Percentiles rank a stretch among this genome's conserved stretches.
These are phyloP conservation scores for Phytopythium ostracodes DNA, from an alignment of 352 stramenopile genomes.

Conservation along the genomic window DNA sequence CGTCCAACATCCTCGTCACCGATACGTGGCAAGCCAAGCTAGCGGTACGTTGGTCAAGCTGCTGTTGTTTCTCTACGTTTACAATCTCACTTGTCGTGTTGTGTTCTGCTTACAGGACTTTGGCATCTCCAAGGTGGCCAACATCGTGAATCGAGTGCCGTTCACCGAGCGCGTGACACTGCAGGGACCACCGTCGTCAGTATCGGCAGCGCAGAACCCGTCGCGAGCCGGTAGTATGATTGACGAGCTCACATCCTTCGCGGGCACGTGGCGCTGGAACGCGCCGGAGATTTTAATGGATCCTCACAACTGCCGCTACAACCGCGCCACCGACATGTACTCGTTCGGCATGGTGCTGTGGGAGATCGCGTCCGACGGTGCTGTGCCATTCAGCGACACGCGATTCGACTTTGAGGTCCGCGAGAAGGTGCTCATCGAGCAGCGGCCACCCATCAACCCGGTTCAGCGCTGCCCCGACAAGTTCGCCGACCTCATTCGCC, in stretches of 20 bases:
- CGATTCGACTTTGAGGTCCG: slow-evolving; percentile 71
- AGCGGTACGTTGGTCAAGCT: slow-evolving; percentile 11
- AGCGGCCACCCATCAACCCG: slow-evolving; percentile 47
- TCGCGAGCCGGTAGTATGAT: slow-evolving; percentile 36
- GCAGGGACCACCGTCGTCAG: slow-evolving; percentile 18
- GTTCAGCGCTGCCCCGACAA: slow-evolving; percentile 40
- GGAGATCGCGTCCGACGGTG: slow-evolving; percentile 62
- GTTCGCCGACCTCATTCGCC: slow-evolving; percentile 51
- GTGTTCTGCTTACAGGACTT: slow-evolving; percentile 26
- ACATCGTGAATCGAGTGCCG: slow-evolving; percentile 34
- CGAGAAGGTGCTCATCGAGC: slow-evolving; percentile 48
- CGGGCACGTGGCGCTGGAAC: slow-evolving; percentile 71
- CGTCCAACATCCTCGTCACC: slow-evolving; percentile 69
- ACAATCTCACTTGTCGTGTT: neutral
- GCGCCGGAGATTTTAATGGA: slow-evolving; percentile 62
- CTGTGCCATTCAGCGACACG: slow-evolving; percentile 55
- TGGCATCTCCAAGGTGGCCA: slow-evolving; percentile 46
- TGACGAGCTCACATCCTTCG: slow-evolving; percentile 59
- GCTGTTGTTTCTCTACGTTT: neutral
- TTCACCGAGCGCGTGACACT: slow-evolving; percentile 33
- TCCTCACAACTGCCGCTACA: slow-evolving; percentile 62
- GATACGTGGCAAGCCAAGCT: slow-evolving; percentile 71
- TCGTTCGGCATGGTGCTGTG: slow-evolving; percentile 72
- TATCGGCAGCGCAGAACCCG: slow-evolving; percentile 10
- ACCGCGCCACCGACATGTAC: slow-evolving; percentile 64